Percentiles rank a stretch among this genome's conserved stretches.
Evolutionary conservation across 148 eudicot species (phyloP).

Genomic region (Fagopyrum tataricum): DNA sequence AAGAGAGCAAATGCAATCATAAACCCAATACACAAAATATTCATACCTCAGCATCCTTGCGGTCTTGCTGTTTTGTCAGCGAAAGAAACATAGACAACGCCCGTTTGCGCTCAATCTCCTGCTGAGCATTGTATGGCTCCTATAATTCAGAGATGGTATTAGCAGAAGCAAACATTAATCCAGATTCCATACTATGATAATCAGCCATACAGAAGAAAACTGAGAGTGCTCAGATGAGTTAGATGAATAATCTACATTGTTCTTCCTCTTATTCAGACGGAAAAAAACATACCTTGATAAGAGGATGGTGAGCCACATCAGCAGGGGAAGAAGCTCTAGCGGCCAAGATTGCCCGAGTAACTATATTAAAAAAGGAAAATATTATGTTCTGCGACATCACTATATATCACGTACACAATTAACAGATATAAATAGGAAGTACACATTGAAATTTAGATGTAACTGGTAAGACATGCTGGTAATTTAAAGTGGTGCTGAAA

Average conservation of each 20-base stretch:
- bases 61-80: constrained; percentile 90
- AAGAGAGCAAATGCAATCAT: background rate
- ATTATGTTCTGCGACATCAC: constrained; percentile 13
- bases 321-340: constrained; percentile 83
- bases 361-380: constrained; percentile 24
- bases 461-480: background rate
- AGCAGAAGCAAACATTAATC: background rate
- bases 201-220: no score
- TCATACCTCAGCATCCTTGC: constrained; percentile 88
- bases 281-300: constrained; percentile 55
- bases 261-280: background rate
- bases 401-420: background rate
- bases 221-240: background rate
- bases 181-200: background rate
- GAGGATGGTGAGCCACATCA: constrained; percentile 69
- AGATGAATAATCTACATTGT: background rate
- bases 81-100: constrained; percentile 88
- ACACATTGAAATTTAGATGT: background rate
- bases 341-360: constrained; percentile 52
- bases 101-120: constrained; percentile 84
- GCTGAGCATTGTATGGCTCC: constrained; percentile 82
- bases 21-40: constrained; percentile 6
- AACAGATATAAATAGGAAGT: constrained; percentile 7
- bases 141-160: constrained; percentile 12
- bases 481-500: background rate